These are phyloP conservation scores for Tricladium varicosporioides DNA, from an alignment of 2,329 filamentous ascomycete species.

Conservation along the genomic window DNA sequence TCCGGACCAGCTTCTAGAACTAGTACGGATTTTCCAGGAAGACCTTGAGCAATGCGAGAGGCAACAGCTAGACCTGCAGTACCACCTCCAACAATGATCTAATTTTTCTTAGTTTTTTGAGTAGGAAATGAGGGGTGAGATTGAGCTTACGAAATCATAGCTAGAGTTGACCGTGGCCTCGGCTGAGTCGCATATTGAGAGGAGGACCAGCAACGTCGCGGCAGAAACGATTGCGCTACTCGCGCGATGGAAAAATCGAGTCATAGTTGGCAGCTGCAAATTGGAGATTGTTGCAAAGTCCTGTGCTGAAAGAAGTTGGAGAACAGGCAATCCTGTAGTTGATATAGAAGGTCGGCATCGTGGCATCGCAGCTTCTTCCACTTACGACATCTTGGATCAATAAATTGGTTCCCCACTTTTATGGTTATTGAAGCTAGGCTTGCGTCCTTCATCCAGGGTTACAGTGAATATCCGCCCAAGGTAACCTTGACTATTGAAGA, in stretches of 20 bases:
- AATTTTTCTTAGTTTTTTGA: not conserved
- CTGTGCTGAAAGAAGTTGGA: not conserved
- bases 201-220: not conserved
- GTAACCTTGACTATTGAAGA: not conserved
- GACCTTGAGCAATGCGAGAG: conserved; percentile 39
- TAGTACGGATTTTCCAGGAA: conserved; percentile 36
- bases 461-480: not conserved
- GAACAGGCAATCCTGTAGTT: not conserved
- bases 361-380: too few species aligned
- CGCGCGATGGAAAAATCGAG: not conserved
- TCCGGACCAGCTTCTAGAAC: conserved; percentile 28
- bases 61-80: conserved; percentile 44
- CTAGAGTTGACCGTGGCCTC: not conserved
- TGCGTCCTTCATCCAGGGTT: not conserved
- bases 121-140: too few species aligned
- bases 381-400: not conserved
- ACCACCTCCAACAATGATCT: conserved; percentile 44
- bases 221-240: not conserved
- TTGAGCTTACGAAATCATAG: not conserved
- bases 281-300: not conserved
- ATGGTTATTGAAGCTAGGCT: not conserved
- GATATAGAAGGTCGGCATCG: too few species aligned
- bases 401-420: not conserved
- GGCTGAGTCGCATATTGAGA: not conserved
- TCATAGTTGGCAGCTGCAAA: not conserved